These are phyloP conservation scores for Huntiella savannae DNA, from an alignment of 2,329 filamentous ascomycete genomes.

Conservation along the genomic window DNA sequence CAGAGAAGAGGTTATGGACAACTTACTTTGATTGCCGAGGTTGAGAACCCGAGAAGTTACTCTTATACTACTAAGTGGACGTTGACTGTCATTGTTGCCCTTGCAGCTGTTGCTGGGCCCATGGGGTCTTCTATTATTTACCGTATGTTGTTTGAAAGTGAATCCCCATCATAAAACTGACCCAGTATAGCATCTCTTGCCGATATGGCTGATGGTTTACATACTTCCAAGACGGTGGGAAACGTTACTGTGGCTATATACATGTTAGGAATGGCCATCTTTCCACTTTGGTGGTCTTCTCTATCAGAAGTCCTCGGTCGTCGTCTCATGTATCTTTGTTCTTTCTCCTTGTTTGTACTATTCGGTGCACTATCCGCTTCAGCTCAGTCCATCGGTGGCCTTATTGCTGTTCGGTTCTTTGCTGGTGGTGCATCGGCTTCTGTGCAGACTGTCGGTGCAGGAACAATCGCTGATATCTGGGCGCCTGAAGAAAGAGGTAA, in stretches of 20 bases:
- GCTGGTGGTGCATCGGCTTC: slow-evolving; percentile 60
- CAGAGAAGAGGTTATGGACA: slow-evolving; percentile 5
- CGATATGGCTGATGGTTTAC: slow-evolving; percentile 41
- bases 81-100: slow-evolving; percentile 57
- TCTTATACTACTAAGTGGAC: slow-evolving; percentile 60
- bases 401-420: slow-evolving; percentile 57
- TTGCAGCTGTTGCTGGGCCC: slow-evolving; percentile 60
- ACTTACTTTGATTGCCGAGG: slow-evolving; percentile 42
- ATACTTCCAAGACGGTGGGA: slow-evolving; percentile 43
- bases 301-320: slow-evolving; percentile 59
- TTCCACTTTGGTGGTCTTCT: slow-evolving; percentile 72
- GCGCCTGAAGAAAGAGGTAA: slow-evolving; percentile 49
- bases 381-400: slow-evolving; percentile 51
- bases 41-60: slow-evolving; percentile 59
- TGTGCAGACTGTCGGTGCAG: slow-evolving; percentile 66
- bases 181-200: slow-evolving; percentile 40
- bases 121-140: slow-evolving; percentile 74
- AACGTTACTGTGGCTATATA: slow-evolving; percentile 65
- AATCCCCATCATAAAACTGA: background rate
- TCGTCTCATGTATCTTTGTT: slow-evolving; percentile 58
- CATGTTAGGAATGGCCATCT: slow-evolving; percentile 68
- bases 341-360: slow-evolving; percentile 52
- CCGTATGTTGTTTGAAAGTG: slow-evolving; percentile 33
- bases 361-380: slow-evolving; percentile 53
- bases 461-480: slow-evolving; percentile 70